phyloP scores from a whole-genome alignment of 169 alveolate species.

The Plasmodium coatneyi region DNA sequence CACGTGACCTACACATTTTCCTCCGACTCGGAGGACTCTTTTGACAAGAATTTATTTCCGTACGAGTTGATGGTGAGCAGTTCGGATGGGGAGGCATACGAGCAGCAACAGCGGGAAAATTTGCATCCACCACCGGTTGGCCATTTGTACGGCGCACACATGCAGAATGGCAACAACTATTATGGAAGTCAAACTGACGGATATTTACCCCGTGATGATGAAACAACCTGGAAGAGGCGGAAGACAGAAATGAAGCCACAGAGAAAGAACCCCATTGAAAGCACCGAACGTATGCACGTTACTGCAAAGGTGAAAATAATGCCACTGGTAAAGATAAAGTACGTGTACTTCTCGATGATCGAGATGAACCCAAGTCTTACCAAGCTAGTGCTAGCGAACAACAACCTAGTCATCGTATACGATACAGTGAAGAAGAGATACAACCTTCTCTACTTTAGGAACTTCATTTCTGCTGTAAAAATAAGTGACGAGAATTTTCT shows the following conservation, averaged over 20 bases:
- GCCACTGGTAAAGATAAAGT: slow-evolving; percentile 47
- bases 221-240: background rate
- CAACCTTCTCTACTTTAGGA: background rate
- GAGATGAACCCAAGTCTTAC: slow-evolving; percentile 15
- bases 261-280: background rate
- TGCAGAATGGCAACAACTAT: background rate
- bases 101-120: background rate
- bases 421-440: slow-evolving; percentile 26
- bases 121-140: background rate
- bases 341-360: slow-evolving; percentile 51
- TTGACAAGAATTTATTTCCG: background rate
- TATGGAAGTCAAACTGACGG: background rate
- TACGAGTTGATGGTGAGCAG: background rate
- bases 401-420: slow-evolving; percentile 32
- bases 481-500: slow-evolving; percentile 47
- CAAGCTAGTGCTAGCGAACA: slow-evolving; percentile 48
- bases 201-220: background rate
- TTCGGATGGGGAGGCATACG: background rate
- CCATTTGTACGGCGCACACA: background rate
- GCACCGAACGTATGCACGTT: background rate
- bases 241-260: background rate
- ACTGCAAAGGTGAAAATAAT: slow-evolving; percentile 6
- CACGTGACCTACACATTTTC: slow-evolving; percentile 28
- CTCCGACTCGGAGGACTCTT: slow-evolving; percentile 33
- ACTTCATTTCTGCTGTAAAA: slow-evolving; percentile 30